phyloP scores from a whole-genome alignment of 116 monocot species.

The Cymodocea nodosa region DNA sequence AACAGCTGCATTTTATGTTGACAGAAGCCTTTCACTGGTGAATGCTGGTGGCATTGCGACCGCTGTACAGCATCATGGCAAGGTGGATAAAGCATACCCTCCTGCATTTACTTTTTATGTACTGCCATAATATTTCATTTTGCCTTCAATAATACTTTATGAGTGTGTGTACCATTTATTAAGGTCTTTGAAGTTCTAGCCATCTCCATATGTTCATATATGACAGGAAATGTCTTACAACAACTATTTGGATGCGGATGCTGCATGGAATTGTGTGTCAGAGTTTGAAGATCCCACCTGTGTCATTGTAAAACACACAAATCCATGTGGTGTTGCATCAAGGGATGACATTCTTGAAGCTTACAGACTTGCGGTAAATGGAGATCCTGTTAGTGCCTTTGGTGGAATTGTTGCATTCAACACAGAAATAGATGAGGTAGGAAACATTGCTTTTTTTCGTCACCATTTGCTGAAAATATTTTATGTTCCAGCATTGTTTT shows the following conservation, averaged over 20 bases:
- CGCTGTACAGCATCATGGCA: slow-evolving; percentile 91
- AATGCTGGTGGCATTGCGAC: slow-evolving; percentile 96
- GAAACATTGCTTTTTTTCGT: neutral
- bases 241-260: slow-evolving; percentile 99
- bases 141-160: neutral
- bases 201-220: neutral
- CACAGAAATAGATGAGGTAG: slow-evolving; percentile 78
- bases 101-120: too few species aligned
- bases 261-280: slow-evolving; percentile 99
- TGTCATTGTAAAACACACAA: slow-evolving; percentile 98
- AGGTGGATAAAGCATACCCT: slow-evolving; percentile 33
- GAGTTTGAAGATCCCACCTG: slow-evolving; percentile 84
- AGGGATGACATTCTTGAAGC: slow-evolving; percentile 81
- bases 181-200: neutral
- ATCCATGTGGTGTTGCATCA: slow-evolving; percentile 95
- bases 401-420: slow-evolving; percentile 99
- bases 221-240: slow-evolving; percentile 98
- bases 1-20: slow-evolving; percentile 83
- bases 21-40: slow-evolving; percentile 72
- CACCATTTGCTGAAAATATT: neutral
- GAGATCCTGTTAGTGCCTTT: slow-evolving; percentile 93
- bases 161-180: neutral
- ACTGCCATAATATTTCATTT: too few species aligned
- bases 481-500: neutral
- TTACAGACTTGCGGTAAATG: slow-evolving; percentile 92